A percentile compares a stretch with the other conserved stretches of the same genome.
phyloP scores from a whole-genome alignment of 164 flowering plant species.

The Paratinospora sagittata region DNA sequence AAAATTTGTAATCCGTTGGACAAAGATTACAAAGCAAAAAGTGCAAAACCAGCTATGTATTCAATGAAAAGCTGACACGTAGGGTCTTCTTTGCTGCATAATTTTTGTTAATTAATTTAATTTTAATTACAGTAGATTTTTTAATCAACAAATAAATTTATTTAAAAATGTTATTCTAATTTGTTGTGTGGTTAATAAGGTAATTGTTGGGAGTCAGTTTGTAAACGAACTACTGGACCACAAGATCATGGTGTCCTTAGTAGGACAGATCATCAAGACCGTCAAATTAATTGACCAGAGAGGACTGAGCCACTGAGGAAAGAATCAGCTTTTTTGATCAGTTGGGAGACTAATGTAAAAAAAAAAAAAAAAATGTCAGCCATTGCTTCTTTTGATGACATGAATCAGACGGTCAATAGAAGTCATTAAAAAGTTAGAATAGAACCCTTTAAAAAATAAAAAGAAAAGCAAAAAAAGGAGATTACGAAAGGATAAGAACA shows the following conservation, averaged over 20 bases:
- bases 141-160: too few species aligned
- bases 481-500: not conserved
- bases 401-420: conserved; percentile 1
- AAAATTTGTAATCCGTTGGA: not conserved
- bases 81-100: too few species aligned
- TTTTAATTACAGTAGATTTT: too few species aligned
- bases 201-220: too few species aligned
- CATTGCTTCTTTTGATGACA: not conserved
- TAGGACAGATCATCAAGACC: not conserved
- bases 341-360: not conserved
- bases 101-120: too few species aligned
- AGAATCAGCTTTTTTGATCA: not conserved
- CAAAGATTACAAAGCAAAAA: not conserved
- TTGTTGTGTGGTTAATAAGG: too few species aligned
- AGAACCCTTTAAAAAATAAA: not conserved
- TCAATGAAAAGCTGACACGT: too few species aligned
- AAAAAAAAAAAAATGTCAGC: not conserved
- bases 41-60: too few species aligned
- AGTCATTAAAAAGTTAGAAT: not conserved
- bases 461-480: not conserved
- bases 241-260: not conserved
- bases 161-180: too few species aligned
- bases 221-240: not conserved
- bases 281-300: not conserved
- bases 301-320: not conserved